Conservation (phyloP, 306 rosid genomes). For the Cucurbita pepo region DNA sequence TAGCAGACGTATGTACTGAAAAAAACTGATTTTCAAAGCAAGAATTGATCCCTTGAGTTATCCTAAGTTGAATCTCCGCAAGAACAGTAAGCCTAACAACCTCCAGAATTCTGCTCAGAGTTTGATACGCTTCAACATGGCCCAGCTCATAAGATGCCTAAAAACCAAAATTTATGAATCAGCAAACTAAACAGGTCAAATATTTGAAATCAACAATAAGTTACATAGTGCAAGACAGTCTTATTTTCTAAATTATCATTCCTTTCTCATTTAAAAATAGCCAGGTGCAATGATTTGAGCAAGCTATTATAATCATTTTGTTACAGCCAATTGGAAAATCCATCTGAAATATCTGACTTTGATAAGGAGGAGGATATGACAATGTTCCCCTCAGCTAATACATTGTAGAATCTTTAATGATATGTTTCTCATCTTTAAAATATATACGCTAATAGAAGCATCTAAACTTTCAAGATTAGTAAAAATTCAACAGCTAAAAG, state of each 20-base stretch:
- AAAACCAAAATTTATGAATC: slow-evolving; percentile 9
- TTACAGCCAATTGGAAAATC: background rate
- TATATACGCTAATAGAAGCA: too few relatives aligned
- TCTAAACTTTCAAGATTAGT: too few relatives aligned
- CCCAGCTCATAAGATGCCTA: slow-evolving; percentile 37
- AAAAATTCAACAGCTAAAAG: too few relatives aligned
- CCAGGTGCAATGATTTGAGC: background rate
- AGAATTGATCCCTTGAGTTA: background rate
- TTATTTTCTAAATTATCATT: background rate
- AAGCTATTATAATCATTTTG: background rate
- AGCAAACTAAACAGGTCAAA: background rate
- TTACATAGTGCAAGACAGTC: background rate
- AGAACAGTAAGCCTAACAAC: slow-evolving; percentile 31
- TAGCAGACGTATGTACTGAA: background rate
- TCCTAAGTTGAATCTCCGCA: background rate
- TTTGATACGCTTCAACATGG: slow-evolving; percentile 45
- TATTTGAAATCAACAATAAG: background rate
- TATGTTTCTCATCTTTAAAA: background rate
- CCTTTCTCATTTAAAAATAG: background rate
- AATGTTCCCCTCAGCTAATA: background rate
- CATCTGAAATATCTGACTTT: background rate
- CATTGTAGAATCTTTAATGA: background rate
- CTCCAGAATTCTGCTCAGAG: slow-evolving; percentile 65
- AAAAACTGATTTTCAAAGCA: background rate
- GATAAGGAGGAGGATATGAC: background rate